Evolutionary conservation across 2,329 filamentous ascomycete species (phyloP).

Genomic region (Ilyonectria mors-panacis): DNA sequence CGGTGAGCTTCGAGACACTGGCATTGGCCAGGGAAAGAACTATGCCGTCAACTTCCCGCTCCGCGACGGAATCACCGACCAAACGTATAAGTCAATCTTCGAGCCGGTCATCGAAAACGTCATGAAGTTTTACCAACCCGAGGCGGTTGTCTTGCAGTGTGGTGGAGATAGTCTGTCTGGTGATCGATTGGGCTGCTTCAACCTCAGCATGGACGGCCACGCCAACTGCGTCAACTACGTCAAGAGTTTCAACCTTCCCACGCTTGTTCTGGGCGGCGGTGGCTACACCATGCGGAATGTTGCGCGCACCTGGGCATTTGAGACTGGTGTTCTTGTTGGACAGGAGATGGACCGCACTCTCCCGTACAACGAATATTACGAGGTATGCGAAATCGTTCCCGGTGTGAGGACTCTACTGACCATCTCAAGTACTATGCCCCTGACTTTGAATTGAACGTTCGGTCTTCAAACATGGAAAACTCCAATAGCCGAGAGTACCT

Average conservation of each 20-base stretch:
- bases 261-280: slow-evolving; percentile 94
- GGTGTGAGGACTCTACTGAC: slow-evolving; percentile 38
- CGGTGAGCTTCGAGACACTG: slow-evolving; percentile 87
- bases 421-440: slow-evolving; percentile 85
- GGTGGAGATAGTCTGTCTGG: slow-evolving; percentile 95
- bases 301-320: slow-evolving; percentile 95
- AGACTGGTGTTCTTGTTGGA: slow-evolving; percentile 91
- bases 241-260: slow-evolving; percentile 86
- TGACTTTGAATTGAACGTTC: slow-evolving; percentile 91
- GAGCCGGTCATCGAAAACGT: slow-evolving; percentile 89
- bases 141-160: slow-evolving; percentile 95
- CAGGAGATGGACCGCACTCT: slow-evolving; percentile 86
- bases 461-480: slow-evolving; percentile 91
- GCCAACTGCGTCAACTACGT: slow-evolving; percentile 95
- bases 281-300: slow-evolving; percentile 99
- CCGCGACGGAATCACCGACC: slow-evolving; percentile 91
- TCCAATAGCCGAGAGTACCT: slow-evolving; percentile 88
- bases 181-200: slow-evolving; percentile 96
- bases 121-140: slow-evolving; percentile 89
- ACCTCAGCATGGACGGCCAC: slow-evolving; percentile 96
- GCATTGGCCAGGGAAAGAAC: slow-evolving; percentile 89
- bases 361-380: slow-evolving; percentile 97
- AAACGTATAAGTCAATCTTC: slow-evolving; percentile 91
- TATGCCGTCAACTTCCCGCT: slow-evolving; percentile 94
- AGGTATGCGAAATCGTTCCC: slow-evolving; percentile 63